Percentiles rank a stretch among this genome's conserved stretches.
phyloP scores from a whole-genome alignment of 257 asterid genomes.

The Solanum lycopersicoides region DNA sequence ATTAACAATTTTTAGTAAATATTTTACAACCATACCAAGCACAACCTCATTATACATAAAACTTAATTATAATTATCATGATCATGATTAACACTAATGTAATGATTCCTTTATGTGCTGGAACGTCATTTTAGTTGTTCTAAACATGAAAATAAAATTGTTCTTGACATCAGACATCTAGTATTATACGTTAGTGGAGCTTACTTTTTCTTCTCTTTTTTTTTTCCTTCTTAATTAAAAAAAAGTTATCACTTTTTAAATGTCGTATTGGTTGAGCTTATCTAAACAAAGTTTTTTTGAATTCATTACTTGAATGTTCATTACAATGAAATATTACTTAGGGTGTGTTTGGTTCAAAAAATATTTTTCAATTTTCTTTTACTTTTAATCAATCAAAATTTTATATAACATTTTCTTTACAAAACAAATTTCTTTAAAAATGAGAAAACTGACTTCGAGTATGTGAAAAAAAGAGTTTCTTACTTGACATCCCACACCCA shows the following conservation, averaged over 20 bases:
- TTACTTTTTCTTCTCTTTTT: background rate
- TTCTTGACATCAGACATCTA: background rate
- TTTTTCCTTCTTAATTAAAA: background rate
- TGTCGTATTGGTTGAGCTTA: background rate
- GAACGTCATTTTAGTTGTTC: background rate
- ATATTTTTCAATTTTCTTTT: background rate
- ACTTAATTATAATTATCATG: background rate
- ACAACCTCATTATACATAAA: background rate
- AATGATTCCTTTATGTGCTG: background rate
- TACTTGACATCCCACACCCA: background rate
- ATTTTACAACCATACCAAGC: background rate
- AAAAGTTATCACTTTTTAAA: background rate
- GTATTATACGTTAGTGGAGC: background rate
- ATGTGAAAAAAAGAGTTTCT: background rate
- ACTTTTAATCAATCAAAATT: background rate
- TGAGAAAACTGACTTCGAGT: background rate
- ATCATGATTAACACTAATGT: background rate
- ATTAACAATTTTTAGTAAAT: background rate
- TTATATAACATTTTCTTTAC: background rate
- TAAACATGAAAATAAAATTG: background rate
- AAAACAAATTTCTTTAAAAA: background rate
- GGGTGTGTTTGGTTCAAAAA: background rate
- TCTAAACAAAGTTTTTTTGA: background rate
- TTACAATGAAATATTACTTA: background rate
- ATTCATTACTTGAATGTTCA: background rate